Evolutionary conservation across 345 rosid species (phyloP).

Genomic region (Turnera subulata): DNA sequence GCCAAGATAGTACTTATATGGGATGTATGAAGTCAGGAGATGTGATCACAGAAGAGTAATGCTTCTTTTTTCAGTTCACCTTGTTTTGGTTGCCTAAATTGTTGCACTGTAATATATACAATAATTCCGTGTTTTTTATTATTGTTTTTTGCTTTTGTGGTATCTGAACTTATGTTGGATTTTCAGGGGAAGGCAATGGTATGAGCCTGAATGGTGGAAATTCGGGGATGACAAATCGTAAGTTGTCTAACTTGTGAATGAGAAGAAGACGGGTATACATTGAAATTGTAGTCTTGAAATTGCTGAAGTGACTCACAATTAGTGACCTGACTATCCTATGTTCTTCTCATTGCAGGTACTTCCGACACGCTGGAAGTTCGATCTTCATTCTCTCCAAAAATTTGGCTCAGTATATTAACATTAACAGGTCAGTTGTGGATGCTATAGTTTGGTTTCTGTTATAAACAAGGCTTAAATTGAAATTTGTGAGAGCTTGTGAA

Average conservation of each 20-base stretch:
- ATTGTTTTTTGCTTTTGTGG: not conserved
- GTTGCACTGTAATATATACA: not conserved
- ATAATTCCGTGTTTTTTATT: too few species aligned
- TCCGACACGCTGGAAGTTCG: slow-evolving; percentile 78
- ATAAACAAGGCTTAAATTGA: not conserved
- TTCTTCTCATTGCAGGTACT: slow-evolving; percentile 59
- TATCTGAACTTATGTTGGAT: slow-evolving; percentile 14
- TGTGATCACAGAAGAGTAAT: slow-evolving; percentile 69
- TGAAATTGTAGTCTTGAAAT: not conserved
- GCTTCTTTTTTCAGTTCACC: slow-evolving; percentile 17
- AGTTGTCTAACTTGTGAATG: slow-evolving; percentile 35
- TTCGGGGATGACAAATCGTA: slow-evolving; percentile 93
- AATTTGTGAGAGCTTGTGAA: not conserved
- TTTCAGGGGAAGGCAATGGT: slow-evolving; percentile 85
- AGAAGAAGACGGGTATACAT: not conserved
- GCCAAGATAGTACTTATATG: slow-evolving; percentile 70
- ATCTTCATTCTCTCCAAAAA: slow-evolving; percentile 73
- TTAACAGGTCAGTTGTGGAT: slow-evolving; percentile 68
- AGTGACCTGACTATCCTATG: slow-evolving; percentile 1
- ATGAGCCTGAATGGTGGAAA: slow-evolving; percentile 99
- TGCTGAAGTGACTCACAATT: not conserved
- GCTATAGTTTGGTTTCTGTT: not conserved
- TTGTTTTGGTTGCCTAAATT: not conserved
- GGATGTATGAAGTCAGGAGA: slow-evolving; percentile 99
- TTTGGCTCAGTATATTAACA: slow-evolving; percentile 68